Percentiles rank a stretch among this genome's conserved stretches.
These are phyloP conservation scores for Coemansia guatemalensis DNA, from an alignment of 192 early-diverging fungal genomes.

Conservation along the genomic window DNA sequence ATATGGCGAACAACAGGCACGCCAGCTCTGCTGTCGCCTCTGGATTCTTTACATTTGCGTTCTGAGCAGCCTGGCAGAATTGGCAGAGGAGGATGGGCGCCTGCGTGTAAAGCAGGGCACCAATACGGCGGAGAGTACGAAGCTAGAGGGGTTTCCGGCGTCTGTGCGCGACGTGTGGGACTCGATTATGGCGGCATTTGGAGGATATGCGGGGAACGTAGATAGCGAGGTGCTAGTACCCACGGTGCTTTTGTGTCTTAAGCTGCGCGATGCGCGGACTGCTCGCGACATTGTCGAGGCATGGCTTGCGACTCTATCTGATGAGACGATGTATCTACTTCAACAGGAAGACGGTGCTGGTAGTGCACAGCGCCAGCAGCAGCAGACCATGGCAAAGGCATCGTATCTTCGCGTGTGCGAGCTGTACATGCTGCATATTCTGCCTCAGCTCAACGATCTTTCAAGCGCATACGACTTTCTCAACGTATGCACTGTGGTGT, in stretches of 20 bases:
- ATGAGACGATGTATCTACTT: slow-evolving; percentile 40
- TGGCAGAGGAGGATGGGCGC: slow-evolving; percentile 34
- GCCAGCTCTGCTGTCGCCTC: slow-evolving; percentile 49
- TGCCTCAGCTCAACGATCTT: slow-evolving; percentile 48
- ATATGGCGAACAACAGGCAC: slow-evolving; percentile 42
- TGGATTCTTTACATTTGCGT: slow-evolving; percentile 55
- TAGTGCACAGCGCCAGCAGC: slow-evolving; percentile 19
- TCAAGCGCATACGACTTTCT: slow-evolving; percentile 38
- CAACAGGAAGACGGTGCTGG: neutral
- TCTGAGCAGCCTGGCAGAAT: slow-evolving; percentile 45
- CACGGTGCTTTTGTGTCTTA: slow-evolving; percentile 46
- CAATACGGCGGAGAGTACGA: neutral
- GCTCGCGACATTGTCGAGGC: slow-evolving; percentile 50
- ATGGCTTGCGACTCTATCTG: slow-evolving; percentile 47
- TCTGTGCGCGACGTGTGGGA: slow-evolving; percentile 42
- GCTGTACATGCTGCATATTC: slow-evolving; percentile 47
- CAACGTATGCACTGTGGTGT: slow-evolving; percentile 16
- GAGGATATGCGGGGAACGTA: slow-evolving; percentile 39
- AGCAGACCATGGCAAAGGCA: slow-evolving; percentile 37
- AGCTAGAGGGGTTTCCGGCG: slow-evolving; percentile 23
- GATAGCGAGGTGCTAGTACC: slow-evolving; percentile 54
- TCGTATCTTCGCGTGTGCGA: slow-evolving; percentile 53
- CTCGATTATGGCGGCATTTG: slow-evolving; percentile 40
- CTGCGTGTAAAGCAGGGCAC: slow-evolving; percentile 16
- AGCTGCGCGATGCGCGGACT: slow-evolving; percentile 46